phyloP scores from a whole-genome alignment of 179 eudicot genomes.

The Gypsophila paniculata region DNA sequence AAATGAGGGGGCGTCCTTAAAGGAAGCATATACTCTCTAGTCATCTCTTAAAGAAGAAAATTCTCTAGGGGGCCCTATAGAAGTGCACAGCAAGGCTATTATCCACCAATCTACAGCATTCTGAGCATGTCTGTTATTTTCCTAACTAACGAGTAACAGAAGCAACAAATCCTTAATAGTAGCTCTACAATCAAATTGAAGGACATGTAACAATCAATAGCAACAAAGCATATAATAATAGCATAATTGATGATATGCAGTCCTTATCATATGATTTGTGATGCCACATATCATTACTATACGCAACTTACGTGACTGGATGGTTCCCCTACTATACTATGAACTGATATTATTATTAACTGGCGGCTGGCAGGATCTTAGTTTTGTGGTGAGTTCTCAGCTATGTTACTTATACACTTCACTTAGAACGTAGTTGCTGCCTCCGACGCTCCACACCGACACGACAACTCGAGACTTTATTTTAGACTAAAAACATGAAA shows the following conservation, averaged over 20 bases:
- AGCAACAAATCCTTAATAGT: constrained; percentile 20
- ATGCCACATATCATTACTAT: not conserved
- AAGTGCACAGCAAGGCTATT: constrained; percentile 8
- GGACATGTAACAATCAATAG: constrained; percentile 21
- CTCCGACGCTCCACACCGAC: too few species aligned
- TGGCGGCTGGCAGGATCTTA: not conserved
- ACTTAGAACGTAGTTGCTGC: too few species aligned
- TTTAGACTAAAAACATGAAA: too few species aligned
- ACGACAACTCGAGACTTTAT: too few species aligned
- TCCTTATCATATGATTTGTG: constrained; percentile 2
- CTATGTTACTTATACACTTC: too few species aligned
- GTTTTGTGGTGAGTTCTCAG: not conserved
- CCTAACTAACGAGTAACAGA: constrained; percentile 27
- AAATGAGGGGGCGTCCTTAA: constrained; percentile 7
- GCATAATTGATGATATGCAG: not conserved
- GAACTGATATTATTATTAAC: not conserved
- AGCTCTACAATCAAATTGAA: constrained; percentile 14
- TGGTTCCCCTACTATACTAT: not conserved
- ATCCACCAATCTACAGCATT: constrained; percentile 19
- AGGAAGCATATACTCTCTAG: constrained; percentile 6
- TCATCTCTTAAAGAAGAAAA: constrained; percentile 11
- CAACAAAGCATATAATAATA: constrained; percentile 1
- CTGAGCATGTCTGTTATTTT: constrained; percentile 17
- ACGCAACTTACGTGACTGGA: constrained; percentile 14
- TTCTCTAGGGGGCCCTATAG: not conserved